A percentile compares a stretch with the other conserved stretches of the same genome.
Conservation (phyloP, 2,329 filamentous ascomycete genomes). For the Xylaria sp. region DNA sequence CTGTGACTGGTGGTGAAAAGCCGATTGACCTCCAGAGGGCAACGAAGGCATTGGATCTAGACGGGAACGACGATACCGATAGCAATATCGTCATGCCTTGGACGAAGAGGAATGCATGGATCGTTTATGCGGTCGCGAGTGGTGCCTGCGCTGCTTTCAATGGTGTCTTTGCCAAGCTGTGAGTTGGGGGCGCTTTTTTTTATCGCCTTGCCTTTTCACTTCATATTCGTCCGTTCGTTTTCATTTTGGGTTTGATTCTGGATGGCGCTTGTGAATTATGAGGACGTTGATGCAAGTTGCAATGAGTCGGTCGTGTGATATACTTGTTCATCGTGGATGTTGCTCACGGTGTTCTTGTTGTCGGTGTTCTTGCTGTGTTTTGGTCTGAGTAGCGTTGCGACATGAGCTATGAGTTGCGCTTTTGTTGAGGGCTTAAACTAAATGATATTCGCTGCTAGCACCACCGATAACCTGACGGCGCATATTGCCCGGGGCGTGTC, state of each 20-base stretch:
- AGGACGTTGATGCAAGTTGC: neutral
- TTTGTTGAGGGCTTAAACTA: neutral
- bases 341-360: neutral
- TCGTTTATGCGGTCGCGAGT: conserved; percentile 73
- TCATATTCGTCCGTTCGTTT: neutral
- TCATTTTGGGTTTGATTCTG: neutral
- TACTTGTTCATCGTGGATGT: neutral
- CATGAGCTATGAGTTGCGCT: neutral
- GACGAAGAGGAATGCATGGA: conserved; percentile 56
- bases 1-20: neutral
- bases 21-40: neutral
- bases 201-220: neutral
- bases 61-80: neutral
- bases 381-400: too few species aligned
- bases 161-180: conserved; percentile 84
- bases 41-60: neutral
- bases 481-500: conserved; percentile 54
- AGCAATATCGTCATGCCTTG: conserved; percentile 40
- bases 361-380: too few species aligned
- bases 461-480: conserved; percentile 61
- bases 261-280: neutral
- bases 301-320: neutral
- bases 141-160: conserved; percentile 82
- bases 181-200: conserved; percentile 44
- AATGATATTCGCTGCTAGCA: conserved; percentile 45